phyloP scores from a whole-genome alignment of 495 filamentous ascomycete genomes.

The Daldinia grandis region DNA sequence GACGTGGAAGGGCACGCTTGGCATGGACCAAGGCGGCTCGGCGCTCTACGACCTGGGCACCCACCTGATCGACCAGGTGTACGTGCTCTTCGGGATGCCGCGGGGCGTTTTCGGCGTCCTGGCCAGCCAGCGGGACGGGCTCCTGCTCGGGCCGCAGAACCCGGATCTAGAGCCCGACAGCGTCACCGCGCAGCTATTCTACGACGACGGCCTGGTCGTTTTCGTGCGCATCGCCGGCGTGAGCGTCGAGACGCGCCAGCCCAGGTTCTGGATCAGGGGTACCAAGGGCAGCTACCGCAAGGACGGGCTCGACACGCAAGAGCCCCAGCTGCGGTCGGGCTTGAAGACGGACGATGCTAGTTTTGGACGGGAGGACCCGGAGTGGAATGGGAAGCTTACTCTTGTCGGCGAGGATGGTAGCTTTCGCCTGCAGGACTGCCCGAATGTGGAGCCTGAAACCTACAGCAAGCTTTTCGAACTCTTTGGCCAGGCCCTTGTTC shows the following conservation, averaged over 20 bases:
- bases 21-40: slow-evolving; percentile 70
- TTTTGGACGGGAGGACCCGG: slow-evolving; percentile 71
- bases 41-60: slow-evolving; percentile 84
- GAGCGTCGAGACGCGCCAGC: slow-evolving; percentile 73
- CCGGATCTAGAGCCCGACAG: slow-evolving; percentile 70
- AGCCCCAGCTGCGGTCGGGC: slow-evolving; percentile 79
- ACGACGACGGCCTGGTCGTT: slow-evolving; percentile 65
- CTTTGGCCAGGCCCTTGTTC: slow-evolving; percentile 70
- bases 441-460: slow-evolving; percentile 73
- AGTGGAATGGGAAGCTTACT: slow-evolving; percentile 53
- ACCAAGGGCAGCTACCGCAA: slow-evolving; percentile 85
- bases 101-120: slow-evolving; percentile 72
- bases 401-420: slow-evolving; percentile 50
- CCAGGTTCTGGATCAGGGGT: slow-evolving; percentile 83
- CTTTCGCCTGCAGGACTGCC: slow-evolving; percentile 54
- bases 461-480: slow-evolving; percentile 77
- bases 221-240: slow-evolving; percentile 75
- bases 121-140: slow-evolving; percentile 67
- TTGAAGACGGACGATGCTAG: slow-evolving; percentile 67
- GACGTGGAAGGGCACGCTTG: slow-evolving; percentile 74
- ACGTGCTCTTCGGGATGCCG: slow-evolving; percentile 81
- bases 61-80: slow-evolving; percentile 84
- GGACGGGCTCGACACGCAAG: slow-evolving; percentile 80
- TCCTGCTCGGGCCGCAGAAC: slow-evolving; percentile 51
- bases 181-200: slow-evolving; percentile 73